Conservation (phyloP, 2,329 filamentous ascomycete species). For the Elsinoe arachidis region DNA sequence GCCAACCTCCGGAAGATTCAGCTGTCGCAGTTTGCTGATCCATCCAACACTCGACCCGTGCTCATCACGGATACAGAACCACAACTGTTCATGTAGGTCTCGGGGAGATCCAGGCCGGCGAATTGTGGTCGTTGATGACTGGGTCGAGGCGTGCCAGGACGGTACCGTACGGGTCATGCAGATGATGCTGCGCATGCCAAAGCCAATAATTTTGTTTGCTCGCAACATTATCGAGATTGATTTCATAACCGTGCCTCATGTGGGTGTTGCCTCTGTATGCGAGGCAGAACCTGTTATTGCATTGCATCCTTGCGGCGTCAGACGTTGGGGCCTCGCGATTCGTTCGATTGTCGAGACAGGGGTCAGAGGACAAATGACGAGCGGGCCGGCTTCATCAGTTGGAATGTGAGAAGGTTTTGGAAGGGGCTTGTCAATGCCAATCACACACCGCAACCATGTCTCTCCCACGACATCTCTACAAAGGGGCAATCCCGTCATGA, state of each 20-base stretch:
- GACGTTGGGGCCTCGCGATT: neutral
- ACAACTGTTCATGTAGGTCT: constrained; percentile 3
- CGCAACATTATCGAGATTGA: neutral
- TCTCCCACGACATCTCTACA: neutral
- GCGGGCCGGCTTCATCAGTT: neutral
- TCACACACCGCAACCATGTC: neutral
- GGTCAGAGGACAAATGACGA: constrained; percentile 1
- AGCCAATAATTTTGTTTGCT: constrained; percentile 1
- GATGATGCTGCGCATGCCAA: neutral
- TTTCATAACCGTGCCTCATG: neutral
- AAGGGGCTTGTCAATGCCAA: constrained; percentile 1
- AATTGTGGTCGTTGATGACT: neutral
- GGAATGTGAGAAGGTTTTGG: constrained; percentile 11
- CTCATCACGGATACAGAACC: neutral
- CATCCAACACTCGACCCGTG: neutral
- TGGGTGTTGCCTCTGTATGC: neutral
- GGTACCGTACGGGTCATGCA: constrained; percentile 3
- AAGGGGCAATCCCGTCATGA: neutral
- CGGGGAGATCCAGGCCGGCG: neutral
- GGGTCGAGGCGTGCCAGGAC: neutral
- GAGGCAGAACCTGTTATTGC: neutral
- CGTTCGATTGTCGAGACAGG: constrained; percentile 11
- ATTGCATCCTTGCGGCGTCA: constrained; percentile 5
- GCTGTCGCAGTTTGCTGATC: constrained; percentile 2
- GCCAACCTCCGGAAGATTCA: constrained; percentile 3